Evolutionary conservation across 768 basidiomycete genomes (phyloP).

Genomic region (Baorangia bicolor): DNA sequence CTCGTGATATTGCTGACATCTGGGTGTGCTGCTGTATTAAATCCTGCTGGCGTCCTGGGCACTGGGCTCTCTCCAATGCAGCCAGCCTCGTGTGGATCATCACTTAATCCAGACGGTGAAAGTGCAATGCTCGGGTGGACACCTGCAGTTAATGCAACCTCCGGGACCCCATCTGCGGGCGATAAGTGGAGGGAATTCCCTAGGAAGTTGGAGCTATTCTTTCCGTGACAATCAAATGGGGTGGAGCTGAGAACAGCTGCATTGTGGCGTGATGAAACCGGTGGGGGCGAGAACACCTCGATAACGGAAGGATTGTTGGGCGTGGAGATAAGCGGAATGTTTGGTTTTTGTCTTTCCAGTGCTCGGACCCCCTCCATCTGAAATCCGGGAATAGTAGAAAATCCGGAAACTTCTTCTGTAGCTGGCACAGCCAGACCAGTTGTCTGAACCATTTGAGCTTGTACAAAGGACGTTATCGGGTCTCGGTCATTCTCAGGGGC

Average conservation of each 20-base stretch:
- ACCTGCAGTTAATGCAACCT: neutral
- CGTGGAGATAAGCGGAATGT: neutral
- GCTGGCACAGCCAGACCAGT: slow-evolving; percentile 3
- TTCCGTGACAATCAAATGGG: slow-evolving; percentile 8
- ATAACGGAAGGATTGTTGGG: neutral
- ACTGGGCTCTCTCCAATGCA: neutral
- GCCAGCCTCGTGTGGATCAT: neutral
- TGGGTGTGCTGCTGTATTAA: neutral
- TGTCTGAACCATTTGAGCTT: neutral
- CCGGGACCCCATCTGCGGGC: neutral
- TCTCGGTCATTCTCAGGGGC: neutral
- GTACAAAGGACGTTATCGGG: neutral
- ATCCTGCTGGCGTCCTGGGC: slow-evolving; percentile 7
- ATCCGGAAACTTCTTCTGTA: neutral
- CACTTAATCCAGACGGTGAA: neutral
- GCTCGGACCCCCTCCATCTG: neutral
- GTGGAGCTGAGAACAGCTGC: slow-evolving; percentile 5
- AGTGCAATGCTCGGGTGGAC: neutral
- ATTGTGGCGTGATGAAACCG: neutral
- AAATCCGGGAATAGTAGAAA: neutral
- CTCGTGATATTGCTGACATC: slow-evolving; percentile 23
- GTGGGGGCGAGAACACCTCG: neutral
- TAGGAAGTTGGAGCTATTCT: neutral
- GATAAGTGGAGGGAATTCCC: neutral
- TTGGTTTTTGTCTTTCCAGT: neutral